Base-by-base conservation (phyloP, 768 basidiomycete species). In the Chalciporus chontae region DNA sequence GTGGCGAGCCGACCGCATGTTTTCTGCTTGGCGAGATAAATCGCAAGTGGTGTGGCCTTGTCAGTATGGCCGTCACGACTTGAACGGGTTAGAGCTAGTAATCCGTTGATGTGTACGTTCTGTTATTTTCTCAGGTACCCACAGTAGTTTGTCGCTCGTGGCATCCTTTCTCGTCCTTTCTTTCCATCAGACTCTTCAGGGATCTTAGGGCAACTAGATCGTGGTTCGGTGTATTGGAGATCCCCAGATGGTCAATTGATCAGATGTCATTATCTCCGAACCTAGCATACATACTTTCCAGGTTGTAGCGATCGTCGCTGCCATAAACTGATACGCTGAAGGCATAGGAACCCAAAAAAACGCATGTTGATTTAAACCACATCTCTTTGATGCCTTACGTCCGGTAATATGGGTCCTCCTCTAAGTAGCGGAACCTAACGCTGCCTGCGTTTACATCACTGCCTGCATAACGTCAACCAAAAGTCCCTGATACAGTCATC, bases 1-100 rank as follows among this genome's bases (percentile, higher is more conserved):
- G 51, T 50, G 54, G 57, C 39, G 63, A 61, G 14, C 23, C 59
- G 18, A 67, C 72, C 11, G 50, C 70, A 18, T 76, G 70, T 52
- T 65, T 76, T 38, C 62, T 77, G 9, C 45, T 76, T 7, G 75
- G 76, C 10, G 47, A 55, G 42, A 39, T 59, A 58, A 21, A 54
- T 60, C 17, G 55, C 43, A 37, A 37, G n/a, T 52, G 67, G 56
- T 55, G 51, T 49, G 58, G 62, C 18, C 50, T 65, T 17, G 49
- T 43, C n/a, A 51, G 58, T 27, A 49, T 65, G 10, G 54, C 57
- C 8, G 51, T 59, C 19, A 49, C 43, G 5, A 36, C 34, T n/a
- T 36, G 34, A 36, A 36, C 15, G 34, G 15, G 14, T 32, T 14
- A 36, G 15, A n/a, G 34, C 34, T 15, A n/a, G 34, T 36, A n/a